Evolutionary conservation across 2,329 filamentous ascomycete genomes (phyloP).

Genomic region (Nemania sp.): DNA sequence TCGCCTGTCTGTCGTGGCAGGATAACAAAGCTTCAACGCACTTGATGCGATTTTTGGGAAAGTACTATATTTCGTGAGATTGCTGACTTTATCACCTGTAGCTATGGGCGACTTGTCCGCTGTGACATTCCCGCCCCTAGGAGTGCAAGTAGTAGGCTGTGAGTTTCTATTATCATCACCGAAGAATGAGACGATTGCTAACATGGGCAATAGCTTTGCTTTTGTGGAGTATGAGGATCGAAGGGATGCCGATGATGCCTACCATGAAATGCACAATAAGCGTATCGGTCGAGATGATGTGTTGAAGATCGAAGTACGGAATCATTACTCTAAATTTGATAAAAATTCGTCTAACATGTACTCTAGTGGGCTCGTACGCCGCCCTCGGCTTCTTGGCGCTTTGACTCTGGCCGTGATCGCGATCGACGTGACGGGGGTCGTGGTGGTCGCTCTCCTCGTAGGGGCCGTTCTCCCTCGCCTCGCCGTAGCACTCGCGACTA

Average conservation of each 20-base stretch:
- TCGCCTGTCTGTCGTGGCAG: slow-evolving; percentile 52
- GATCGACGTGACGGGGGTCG: slow-evolving; percentile 67
- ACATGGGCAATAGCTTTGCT: slow-evolving; percentile 74
- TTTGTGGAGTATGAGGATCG: slow-evolving; percentile 99
- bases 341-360: slow-evolving; percentile 36
- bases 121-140: slow-evolving; percentile 98
- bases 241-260: slow-evolving; percentile 97
- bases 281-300: slow-evolving; percentile 95
- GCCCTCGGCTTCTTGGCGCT: slow-evolving; percentile 97
- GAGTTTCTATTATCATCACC: slow-evolving; percentile 62
- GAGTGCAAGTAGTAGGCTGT: slow-evolving; percentile 95
- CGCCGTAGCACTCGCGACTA: slow-evolving; percentile 82
- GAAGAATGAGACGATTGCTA: slow-evolving; percentile 33
- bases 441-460: slow-evolving; percentile 71
- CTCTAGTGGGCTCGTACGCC: slow-evolving; percentile 97
- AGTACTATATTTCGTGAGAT: slow-evolving; percentile 48
- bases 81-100: slow-evolving; percentile 64
- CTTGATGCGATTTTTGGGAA: slow-evolving; percentile 51
- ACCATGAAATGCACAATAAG: slow-evolving; percentile 99
- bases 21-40: slow-evolving; percentile 50
- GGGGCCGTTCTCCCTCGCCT: slow-evolving; percentile 81
- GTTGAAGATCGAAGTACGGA: slow-evolving; percentile 92
- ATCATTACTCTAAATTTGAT: not conserved
- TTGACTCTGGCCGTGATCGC: slow-evolving; percentile 88
- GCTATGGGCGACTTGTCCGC: slow-evolving; percentile 96